Percentiles rank a stretch among this genome's conserved stretches.
phyloP scores from a whole-genome alignment of 495 filamentous ascomycete genomes.

The Usnea hakonensis region DNA sequence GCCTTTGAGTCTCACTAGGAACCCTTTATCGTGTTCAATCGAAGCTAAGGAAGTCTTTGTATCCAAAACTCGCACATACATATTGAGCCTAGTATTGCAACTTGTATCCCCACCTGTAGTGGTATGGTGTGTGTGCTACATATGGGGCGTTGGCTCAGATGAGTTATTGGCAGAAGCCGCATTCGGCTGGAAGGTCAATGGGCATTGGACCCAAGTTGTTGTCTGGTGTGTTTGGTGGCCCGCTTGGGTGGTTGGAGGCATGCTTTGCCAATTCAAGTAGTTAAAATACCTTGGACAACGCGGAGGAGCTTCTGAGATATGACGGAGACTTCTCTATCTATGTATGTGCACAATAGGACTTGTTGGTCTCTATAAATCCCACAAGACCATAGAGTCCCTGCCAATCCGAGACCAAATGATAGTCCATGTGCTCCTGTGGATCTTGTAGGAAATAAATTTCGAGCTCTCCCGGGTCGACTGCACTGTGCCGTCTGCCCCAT shows the following conservation, averaged over 20 bases:
- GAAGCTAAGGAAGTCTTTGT: slow-evolving; percentile 7
- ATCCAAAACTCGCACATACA: slow-evolving; percentile 17
- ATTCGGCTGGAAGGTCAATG: slow-evolving; percentile 87
- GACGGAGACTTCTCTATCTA: not conserved
- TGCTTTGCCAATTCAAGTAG: slow-evolving; percentile 35
- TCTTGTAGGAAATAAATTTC: not conserved
- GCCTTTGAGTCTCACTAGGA: slow-evolving; percentile 63
- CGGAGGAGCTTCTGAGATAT: not conserved
- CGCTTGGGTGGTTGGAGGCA: slow-evolving; percentile 68
- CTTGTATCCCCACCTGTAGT: slow-evolving; percentile 59
- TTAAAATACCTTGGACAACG: not conserved
- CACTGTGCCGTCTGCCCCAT: not conserved
- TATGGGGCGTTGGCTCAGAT: slow-evolving; percentile 44
- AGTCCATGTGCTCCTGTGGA: not conserved
- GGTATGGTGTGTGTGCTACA: slow-evolving; percentile 43
- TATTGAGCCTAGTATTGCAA: slow-evolving; percentile 41
- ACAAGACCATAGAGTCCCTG: not conserved
- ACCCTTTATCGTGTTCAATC: slow-evolving; percentile 22
- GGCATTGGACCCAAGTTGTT: slow-evolving; percentile 81
- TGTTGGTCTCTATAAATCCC: not conserved
- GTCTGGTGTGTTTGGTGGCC: slow-evolving; percentile 99
- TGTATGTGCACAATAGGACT: not conserved
- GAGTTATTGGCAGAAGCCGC: slow-evolving; percentile 65
- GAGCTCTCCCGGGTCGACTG: not conserved
- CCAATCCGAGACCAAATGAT: not conserved